Evolutionary conservation across 768 basidiomycete species (phyloP).

Genomic region (Agrocybe pediades): DNA sequence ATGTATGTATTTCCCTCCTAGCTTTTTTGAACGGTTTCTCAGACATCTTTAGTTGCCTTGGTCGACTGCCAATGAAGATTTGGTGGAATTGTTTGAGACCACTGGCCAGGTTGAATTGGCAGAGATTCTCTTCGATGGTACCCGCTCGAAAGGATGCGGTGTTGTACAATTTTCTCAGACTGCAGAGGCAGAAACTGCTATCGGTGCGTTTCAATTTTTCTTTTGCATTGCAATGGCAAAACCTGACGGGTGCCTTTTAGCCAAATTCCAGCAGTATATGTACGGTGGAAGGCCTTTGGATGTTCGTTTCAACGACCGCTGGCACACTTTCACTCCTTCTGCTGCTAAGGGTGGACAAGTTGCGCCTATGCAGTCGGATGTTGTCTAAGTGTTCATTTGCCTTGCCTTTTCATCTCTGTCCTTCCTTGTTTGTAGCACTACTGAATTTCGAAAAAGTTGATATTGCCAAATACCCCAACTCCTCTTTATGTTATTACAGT

Average conservation of each 20-base stretch:
- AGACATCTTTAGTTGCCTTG: constrained; percentile 74
- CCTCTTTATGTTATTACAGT: too few species aligned
- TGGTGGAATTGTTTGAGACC: constrained; percentile 97
- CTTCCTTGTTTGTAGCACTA: background rate
- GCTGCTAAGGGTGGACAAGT: constrained; percentile 87
- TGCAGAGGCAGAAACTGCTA: constrained; percentile 90
- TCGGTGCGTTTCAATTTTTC: constrained; percentile 50
- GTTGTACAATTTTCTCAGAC: constrained; percentile 93
- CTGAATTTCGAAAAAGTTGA: too few species aligned
- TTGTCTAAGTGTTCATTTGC: constrained; percentile 1
- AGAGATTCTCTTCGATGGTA: constrained; percentile 92
- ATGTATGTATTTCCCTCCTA: constrained; percentile 64
- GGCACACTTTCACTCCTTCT: constrained; percentile 90
- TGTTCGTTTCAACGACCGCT: constrained; percentile 93
- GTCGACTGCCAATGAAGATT: constrained; percentile 98
- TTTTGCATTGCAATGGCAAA: background rate
- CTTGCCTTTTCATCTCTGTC: background rate
- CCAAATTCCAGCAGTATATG: constrained; percentile 95
- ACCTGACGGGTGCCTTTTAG: constrained; percentile 32
- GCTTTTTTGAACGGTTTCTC: background rate
- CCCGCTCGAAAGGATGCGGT: constrained; percentile 91
- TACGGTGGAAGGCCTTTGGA: constrained; percentile 91
- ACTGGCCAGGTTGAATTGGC: constrained; percentile 94
- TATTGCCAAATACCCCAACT: background rate
- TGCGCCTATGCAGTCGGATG: constrained; percentile 65